Evolutionary conservation across 2,329 filamentous ascomycete genomes (phyloP).

Genomic region (Colletotrichum orchidophilum): DNA sequence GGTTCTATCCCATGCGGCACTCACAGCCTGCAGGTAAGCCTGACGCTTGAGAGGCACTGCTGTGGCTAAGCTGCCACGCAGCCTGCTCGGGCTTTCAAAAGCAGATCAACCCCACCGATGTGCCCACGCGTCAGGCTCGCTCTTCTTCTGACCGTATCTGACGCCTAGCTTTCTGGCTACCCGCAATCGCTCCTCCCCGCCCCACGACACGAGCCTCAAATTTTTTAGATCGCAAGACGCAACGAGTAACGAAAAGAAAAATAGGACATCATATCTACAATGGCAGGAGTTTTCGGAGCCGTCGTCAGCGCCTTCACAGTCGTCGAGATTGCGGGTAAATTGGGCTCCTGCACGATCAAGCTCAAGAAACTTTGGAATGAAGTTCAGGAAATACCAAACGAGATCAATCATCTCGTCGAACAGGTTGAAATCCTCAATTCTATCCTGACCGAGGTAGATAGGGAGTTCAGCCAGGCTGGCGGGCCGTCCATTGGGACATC

Average conservation of each 20-base stretch:
- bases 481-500: neutral
- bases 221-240: neutral
- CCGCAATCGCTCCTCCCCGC: too few relatives aligned
- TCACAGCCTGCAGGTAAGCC: neutral
- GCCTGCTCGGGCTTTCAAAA: neutral
- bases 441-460: neutral
- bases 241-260: neutral
- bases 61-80: neutral
- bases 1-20: neutral
- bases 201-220: neutral
- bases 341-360: slow-evolving; percentile 10
- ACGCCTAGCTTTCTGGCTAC: neutral
- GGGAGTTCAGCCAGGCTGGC: neutral
- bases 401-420: slow-evolving; percentile 1
- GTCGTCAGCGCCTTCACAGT: slow-evolving; percentile 25
- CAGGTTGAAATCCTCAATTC: neutral
- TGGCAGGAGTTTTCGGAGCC: slow-evolving; percentile 24
- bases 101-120: neutral
- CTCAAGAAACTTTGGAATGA: slow-evolving; percentile 26
- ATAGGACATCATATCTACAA: neutral
- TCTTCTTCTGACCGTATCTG: too few relatives aligned
- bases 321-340: slow-evolving; percentile 10
- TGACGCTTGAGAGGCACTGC: neutral
- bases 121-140: neutral
- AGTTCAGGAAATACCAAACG: slow-evolving; percentile 18